These are phyloP conservation scores for Dipteronia dyeriana DNA, from an alignment of 345 rosid species.

Conservation along the genomic window DNA sequence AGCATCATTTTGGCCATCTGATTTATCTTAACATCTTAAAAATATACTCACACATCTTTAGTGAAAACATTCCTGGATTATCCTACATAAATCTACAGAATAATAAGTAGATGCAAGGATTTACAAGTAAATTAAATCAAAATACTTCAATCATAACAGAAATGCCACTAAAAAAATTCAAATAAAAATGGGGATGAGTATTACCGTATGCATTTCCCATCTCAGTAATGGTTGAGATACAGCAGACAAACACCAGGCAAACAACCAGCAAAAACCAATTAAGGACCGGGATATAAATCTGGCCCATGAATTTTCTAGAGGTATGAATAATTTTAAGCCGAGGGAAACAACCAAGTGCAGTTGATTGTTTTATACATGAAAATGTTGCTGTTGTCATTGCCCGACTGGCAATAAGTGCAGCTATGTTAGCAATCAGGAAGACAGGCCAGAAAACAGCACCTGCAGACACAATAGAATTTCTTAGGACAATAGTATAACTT, in stretches of 20 bases:
- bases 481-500: constrained; percentile 1
- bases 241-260: constrained; percentile 76
- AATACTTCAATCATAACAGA: background rate
- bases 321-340: constrained; percentile 98
- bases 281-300: constrained; percentile 97
- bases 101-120: background rate
- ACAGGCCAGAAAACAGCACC: constrained; percentile 89
- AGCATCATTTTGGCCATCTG: background rate
- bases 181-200: constrained; percentile 24
- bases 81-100: background rate
- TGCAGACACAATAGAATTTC: constrained; percentile 35
- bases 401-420: constrained; percentile 96
- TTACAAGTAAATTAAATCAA: constrained; percentile 4
- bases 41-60: background rate
- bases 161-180: background rate
- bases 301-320: constrained; percentile 98
- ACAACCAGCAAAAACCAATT: constrained; percentile 97
- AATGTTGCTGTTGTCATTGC: constrained; percentile 99
- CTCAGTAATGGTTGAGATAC: constrained; percentile 80
- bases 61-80: background rate
- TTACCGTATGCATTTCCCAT: constrained; percentile 99
- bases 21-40: background rate
- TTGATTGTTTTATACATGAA: constrained; percentile 97
- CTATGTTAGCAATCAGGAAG: constrained; percentile 80
- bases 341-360: constrained; percentile 96